Conservation (phyloP, 2,329 filamentous ascomycete species). For the Fusarium metavorans region DNA sequence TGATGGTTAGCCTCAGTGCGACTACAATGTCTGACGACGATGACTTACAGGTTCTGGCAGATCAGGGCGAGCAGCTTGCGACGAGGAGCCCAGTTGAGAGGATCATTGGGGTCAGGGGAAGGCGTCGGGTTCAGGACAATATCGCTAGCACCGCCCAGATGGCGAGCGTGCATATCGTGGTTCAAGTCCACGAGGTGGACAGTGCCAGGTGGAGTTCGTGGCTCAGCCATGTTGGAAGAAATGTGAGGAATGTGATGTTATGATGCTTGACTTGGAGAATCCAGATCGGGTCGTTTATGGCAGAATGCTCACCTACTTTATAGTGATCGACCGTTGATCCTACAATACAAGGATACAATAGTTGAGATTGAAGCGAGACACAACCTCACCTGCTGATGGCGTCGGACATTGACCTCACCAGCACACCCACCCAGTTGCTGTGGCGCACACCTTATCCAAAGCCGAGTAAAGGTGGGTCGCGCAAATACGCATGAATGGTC, state of each 20-base stretch:
- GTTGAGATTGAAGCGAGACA: neutral
- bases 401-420: neutral
- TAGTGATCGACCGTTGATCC: neutral
- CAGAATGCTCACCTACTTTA: neutral
- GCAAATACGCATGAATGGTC: neutral
- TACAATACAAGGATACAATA: neutral
- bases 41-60: slow-evolving; percentile 47
- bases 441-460: neutral
- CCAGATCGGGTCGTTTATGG: neutral
- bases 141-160: slow-evolving; percentile 50
- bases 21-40: rapidly evolving
- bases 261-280: neutral
- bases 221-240: neutral
- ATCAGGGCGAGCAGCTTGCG: slow-evolving; percentile 43
- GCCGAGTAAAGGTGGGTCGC: neutral
- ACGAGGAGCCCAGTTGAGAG: slow-evolving; percentile 60
- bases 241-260: neutral
- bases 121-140: slow-evolving; percentile 65
- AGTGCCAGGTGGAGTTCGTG: slow-evolving; percentile 50
- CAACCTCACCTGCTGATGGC: neutral
- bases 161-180: slow-evolving; percentile 47
- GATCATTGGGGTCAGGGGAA: slow-evolving; percentile 63
- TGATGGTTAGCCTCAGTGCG: neutral
- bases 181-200: slow-evolving; percentile 56
- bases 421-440: neutral